These are phyloP conservation scores for Nannochloropsis salina DNA, from an alignment of 108 stramenopile species.

Conservation along the genomic window DNA sequence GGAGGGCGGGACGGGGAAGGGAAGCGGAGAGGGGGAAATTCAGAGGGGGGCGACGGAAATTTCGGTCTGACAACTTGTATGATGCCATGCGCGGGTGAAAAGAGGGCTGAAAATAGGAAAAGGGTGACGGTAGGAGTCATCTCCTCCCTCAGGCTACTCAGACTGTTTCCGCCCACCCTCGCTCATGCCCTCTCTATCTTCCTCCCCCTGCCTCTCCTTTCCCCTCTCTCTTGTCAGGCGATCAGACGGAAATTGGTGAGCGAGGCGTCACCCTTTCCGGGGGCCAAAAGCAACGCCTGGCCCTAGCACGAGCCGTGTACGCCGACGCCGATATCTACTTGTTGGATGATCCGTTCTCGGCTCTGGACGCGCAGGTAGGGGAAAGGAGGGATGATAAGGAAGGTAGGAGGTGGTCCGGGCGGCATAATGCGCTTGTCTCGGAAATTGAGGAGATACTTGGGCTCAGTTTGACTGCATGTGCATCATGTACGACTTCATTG, in stretches of 20 bases:
- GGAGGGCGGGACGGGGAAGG: not conserved
- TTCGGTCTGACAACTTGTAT: too few relatives aligned
- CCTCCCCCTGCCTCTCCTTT: not conserved
- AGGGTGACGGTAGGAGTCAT: not conserved
- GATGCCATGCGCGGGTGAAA: not conserved
- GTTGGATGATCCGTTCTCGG: constrained; percentile 61
- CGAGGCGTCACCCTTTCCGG: constrained; percentile 59
- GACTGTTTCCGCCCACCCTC: not conserved
- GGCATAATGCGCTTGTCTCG: too few relatives aligned
- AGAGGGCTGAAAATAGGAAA: not conserved
- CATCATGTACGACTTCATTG: too few relatives aligned
- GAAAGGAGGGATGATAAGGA: too few relatives aligned
- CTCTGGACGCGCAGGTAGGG: constrained; percentile 58
- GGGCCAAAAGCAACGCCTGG: constrained; percentile 62
- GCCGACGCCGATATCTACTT: constrained; percentile 46
- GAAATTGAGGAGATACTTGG: too few relatives aligned
- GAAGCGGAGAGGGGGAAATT: too few relatives aligned
- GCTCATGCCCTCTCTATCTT: not conserved
- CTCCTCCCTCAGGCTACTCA: not conserved
- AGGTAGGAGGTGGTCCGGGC: too few relatives aligned
- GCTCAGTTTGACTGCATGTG: too few relatives aligned
- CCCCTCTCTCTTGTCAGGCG: constrained; percentile 35
- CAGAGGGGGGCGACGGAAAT: too few relatives aligned
- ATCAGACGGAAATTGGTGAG: constrained; percentile 58
- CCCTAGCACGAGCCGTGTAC: constrained; percentile 58